These are phyloP conservation scores for Neofusicoccum sp. DNA, from an alignment of 2,329 filamentous ascomycete genomes.

Conservation along the genomic window DNA sequence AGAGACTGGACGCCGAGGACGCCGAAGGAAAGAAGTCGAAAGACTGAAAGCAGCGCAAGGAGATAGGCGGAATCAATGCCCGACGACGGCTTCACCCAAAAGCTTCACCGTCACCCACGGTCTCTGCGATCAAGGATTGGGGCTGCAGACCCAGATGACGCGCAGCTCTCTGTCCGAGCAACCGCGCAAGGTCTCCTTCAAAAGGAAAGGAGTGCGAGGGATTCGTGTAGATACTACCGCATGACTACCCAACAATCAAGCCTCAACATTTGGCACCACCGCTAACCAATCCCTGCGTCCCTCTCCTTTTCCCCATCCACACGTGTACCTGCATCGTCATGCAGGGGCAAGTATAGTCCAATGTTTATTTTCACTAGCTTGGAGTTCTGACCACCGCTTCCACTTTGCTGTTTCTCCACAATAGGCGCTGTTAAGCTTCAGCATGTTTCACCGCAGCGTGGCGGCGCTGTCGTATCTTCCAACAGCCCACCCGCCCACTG, in stretches of 20 bases:
- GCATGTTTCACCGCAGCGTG: neutral
- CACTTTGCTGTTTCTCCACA: neutral
- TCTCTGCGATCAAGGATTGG: neutral
- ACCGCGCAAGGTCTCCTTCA: neutral
- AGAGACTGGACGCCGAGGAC: constrained; percentile 65
- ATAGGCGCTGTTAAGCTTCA: neutral
- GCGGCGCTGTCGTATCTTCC: too few relatives aligned
- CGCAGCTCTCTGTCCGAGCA: neutral
- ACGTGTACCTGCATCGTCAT: neutral
- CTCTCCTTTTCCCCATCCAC: neutral
- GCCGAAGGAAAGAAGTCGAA: constrained; percentile 43
- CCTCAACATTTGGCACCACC: neutral
- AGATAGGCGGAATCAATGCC: neutral
- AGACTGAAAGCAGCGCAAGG: neutral
- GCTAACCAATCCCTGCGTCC: neutral
- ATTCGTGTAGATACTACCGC: neutral
- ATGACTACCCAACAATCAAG: neutral
- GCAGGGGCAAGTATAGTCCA: neutral
- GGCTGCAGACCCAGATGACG: neutral
- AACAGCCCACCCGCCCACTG: too few relatives aligned
- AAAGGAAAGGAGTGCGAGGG: neutral
- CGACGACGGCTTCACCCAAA: neutral
- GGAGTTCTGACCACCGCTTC: neutral
- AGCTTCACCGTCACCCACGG: neutral
- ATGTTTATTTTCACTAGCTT: neutral